phyloP scores from a whole-genome alignment of 495 filamentous ascomycete species.

The Pseudomonodictys pantanalensis region DNA sequence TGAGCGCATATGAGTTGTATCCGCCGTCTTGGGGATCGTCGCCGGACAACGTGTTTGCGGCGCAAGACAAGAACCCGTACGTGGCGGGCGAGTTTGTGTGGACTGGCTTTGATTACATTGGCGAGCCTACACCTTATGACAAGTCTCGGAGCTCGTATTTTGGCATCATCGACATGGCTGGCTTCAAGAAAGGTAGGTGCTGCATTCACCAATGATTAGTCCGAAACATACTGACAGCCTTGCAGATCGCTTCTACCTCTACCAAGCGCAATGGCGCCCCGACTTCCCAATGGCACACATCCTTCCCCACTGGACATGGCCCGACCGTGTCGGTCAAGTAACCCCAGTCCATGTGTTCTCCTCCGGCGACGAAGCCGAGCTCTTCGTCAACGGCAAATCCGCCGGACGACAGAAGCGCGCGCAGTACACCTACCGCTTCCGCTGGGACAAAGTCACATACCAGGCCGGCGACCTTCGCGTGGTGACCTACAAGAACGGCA shows the following conservation, averaged over 20 bases:
- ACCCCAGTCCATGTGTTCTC: constrained; percentile 54
- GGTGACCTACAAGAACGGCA: constrained; percentile 46
- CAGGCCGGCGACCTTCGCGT: constrained; percentile 46
- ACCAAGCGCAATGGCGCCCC: constrained; percentile 49
- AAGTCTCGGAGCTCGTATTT: constrained; percentile 46
- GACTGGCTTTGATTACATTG: constrained; percentile 52
- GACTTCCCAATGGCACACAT: constrained; percentile 46
- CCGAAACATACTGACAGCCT: too few species aligned
- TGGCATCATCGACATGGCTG: constrained; percentile 53
- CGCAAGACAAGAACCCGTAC: constrained; percentile 47
- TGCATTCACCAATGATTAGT: too few species aligned
- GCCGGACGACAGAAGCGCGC: constrained; percentile 40
- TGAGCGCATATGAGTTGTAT: constrained; percentile 52
- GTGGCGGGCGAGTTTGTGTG: constrained; percentile 52
- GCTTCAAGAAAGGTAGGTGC: constrained; percentile 53
- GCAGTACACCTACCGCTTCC: constrained; percentile 45
- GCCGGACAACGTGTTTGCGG: constrained; percentile 49
- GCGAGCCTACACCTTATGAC: constrained; percentile 49
- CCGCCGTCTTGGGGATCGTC: constrained; percentile 43
- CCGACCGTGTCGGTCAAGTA: constrained; percentile 44
- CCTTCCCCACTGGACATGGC: constrained; percentile 54
- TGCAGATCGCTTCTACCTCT: too few species aligned
- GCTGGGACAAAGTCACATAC: constrained; percentile 50
- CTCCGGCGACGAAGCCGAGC: constrained; percentile 48
- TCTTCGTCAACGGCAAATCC: constrained; percentile 51